These are phyloP conservation scores for Pythium insidiosum DNA, from an alignment of 352 stramenopile species.

Conservation along the genomic window DNA sequence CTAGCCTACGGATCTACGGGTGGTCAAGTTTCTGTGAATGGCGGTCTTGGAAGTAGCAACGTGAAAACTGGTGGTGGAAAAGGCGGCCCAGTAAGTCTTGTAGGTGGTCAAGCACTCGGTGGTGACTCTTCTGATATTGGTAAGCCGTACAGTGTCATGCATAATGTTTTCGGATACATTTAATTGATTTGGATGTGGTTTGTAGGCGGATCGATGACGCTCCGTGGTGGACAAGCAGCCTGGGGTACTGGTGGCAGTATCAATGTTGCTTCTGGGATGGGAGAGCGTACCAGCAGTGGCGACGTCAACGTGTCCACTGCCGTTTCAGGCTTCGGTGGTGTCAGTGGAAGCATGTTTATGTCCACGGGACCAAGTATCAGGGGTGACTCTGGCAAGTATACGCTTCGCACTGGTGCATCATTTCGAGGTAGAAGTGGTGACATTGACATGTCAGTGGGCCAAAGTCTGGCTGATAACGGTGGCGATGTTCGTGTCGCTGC, in stretches of 20 bases:
- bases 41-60: slow-evolving; percentile 34
- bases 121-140: slow-evolving; percentile 30
- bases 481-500: slow-evolving; percentile 64
- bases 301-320: slow-evolving; percentile 47
- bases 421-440: slow-evolving; percentile 30
- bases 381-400: slow-evolving; percentile 52
- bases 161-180: no score
- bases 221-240: slow-evolving; percentile 36
- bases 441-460: slow-evolving; percentile 42
- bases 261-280: slow-evolving; percentile 29
- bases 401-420: slow-evolving; percentile 49
- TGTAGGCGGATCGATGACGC: slow-evolving; percentile 27
- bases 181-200: no score
- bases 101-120: slow-evolving; percentile 44
- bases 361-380: slow-evolving; percentile 40
- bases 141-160: no score
- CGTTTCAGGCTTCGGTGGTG: slow-evolving; percentile 53
- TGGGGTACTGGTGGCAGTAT: slow-evolving; percentile 45
- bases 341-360: slow-evolving; percentile 65
- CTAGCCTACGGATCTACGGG: slow-evolving; percentile 28
- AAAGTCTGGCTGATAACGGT: slow-evolving; percentile 44
- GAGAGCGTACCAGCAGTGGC: slow-evolving; percentile 41
- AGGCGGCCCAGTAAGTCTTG: slow-evolving; percentile 45
- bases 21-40: slow-evolving; percentile 38
- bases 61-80: slow-evolving; percentile 39